A percentile compares a stretch with the other conserved stretches of the same genome.
Conservation (phyloP, 495 filamentous ascomycete species). For the Parachaetomium inaequale region DNA sequence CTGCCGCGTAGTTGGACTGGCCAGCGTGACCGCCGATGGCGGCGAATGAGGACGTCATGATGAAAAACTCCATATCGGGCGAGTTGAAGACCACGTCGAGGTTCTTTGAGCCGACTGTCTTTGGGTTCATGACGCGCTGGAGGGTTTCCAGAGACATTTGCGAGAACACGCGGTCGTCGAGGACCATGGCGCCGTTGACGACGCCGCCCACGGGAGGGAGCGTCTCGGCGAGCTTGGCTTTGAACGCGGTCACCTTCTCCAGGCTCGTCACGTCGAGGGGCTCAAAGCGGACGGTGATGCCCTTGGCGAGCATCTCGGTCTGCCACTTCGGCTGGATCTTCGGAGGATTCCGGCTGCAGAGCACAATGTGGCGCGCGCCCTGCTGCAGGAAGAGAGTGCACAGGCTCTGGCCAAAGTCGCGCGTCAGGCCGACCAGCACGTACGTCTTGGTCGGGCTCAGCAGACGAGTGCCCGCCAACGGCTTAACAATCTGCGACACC, state of each 20-base stretch:
- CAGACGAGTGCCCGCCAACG: constrained; percentile 16
- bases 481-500: constrained; percentile 20
- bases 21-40: constrained; percentile 46
- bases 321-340: constrained; percentile 39
- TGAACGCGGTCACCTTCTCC: constrained; percentile 30
- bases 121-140: constrained; percentile 42
- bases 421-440: constrained; percentile 54
- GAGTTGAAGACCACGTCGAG: constrained; percentile 36
- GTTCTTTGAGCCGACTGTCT: constrained; percentile 43
- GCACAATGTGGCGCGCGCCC: constrained; percentile 52
- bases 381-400: constrained; percentile 54
- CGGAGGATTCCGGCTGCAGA: constrained; percentile 55
- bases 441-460: constrained; percentile 51
- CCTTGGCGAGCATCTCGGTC: constrained; percentile 31
- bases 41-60: constrained; percentile 49
- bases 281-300: constrained; percentile 35
- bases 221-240: constrained; percentile 22
- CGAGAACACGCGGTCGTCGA: constrained; percentile 47
- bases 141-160: constrained; percentile 45
- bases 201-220: constrained; percentile 45
- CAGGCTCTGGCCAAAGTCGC: constrained; percentile 56
- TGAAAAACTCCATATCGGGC: constrained; percentile 44
- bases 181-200: constrained; percentile 54
- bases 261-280: constrained; percentile 36
- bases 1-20: constrained; percentile 55